Percentiles rank a stretch among this genome's conserved stretches.
Evolutionary conservation across 495 filamentous ascomycete species (phyloP).

Genomic region (Baudoinia panamericana): DNA sequence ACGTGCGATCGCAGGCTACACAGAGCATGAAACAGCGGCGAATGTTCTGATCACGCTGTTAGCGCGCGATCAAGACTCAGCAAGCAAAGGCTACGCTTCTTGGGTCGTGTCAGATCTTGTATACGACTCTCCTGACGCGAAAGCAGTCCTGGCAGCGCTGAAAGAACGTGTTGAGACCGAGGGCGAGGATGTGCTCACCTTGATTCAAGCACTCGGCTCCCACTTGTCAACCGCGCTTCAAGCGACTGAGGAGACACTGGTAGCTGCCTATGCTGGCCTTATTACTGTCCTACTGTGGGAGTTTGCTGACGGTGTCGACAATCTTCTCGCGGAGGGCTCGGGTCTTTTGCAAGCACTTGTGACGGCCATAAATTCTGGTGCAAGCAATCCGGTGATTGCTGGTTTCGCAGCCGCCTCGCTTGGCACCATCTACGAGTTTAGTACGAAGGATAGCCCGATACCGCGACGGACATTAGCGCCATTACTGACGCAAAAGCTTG

Average conservation of each 20-base stretch:
- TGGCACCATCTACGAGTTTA: conserved; percentile 92
- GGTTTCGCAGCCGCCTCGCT: conserved; percentile 74
- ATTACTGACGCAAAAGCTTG: conserved; percentile 64
- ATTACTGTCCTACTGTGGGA: conserved; percentile 91
- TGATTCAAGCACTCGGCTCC: conserved; percentile 71
- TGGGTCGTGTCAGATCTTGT: conserved; percentile 85
- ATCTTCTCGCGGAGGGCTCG: conserved; percentile 90
- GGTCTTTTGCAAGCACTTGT: conserved; percentile 50
- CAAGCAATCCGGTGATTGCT: conserved; percentile 49
- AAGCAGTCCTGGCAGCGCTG: conserved; percentile 64
- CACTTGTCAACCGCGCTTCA: conserved; percentile 66
- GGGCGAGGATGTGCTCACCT: conserved; percentile 92
- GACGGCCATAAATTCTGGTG: conserved; percentile 43
- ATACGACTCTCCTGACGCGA: conserved; percentile 67
- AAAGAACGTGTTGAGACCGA: conserved; percentile 78
- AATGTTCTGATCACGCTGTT: conserved; percentile 80
- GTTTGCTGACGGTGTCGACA: conserved; percentile 79
- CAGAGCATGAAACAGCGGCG: conserved; percentile 62
- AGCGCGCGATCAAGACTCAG: conserved; percentile 12
- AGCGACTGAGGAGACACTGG: conserved; percentile 65
- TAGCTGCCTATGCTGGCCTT: conserved; percentile 80
- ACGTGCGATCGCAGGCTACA: conserved; percentile 82
- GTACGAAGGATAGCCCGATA: conserved; percentile 89
- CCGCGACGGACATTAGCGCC: conserved; percentile 70
- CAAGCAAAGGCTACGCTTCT: conserved; percentile 55